These are phyloP conservation scores for Fallopia convolvulus DNA, from an alignment of 148 eudicot genomes.

Conservation along the genomic window DNA sequence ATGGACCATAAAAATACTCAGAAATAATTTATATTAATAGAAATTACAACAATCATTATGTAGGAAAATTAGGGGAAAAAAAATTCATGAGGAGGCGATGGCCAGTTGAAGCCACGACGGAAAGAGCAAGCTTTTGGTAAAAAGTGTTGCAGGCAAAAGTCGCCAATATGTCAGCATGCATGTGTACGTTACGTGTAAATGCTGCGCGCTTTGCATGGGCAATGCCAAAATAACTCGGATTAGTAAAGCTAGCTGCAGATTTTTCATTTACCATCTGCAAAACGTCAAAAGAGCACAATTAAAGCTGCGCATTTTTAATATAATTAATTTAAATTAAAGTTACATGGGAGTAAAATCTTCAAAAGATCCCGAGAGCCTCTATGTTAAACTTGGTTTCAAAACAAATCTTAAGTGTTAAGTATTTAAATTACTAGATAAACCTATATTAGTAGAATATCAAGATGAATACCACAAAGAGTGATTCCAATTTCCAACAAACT, in stretches of 20 bases:
- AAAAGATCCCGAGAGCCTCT: background rate
- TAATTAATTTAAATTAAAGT: no score
- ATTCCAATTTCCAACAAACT: no score
- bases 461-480: no score
- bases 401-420: background rate
- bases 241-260: background rate
- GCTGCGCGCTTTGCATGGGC: background rate
- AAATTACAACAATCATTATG: background rate
- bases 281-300: background rate
- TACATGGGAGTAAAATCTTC: background rate
- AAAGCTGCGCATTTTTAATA: background rate
- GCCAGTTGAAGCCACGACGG: slow-evolving; percentile 5
- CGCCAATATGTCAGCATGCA: background rate
- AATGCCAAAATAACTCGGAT: background rate
- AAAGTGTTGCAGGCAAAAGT: background rate
- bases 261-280: background rate
- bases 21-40: background rate
- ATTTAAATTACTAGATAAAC: no score
- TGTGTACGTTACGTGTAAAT: background rate
- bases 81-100: background rate
- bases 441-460: no score
- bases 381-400: background rate
- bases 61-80: no score
- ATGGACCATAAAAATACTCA: background rate
- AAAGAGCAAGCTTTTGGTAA: background rate